Conservation (phyloP, 2,329 filamentous ascomycete genomes). For the Colletotrichum sp. region DNA sequence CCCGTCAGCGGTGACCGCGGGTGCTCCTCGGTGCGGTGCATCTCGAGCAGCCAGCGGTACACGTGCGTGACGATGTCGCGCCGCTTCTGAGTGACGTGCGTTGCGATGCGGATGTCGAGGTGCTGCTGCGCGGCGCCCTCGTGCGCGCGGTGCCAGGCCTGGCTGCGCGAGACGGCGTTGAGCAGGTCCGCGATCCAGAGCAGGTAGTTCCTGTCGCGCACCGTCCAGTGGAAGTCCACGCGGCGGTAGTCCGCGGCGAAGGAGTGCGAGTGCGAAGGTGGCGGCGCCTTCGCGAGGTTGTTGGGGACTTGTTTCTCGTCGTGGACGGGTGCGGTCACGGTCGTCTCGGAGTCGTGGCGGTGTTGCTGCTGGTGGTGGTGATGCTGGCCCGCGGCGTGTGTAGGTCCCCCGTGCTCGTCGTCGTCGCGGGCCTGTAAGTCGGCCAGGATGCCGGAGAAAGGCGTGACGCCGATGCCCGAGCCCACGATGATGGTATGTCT, state of each 20-base stretch:
- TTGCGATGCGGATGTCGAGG: slow-evolving; percentile 60
- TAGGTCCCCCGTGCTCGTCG: slow-evolving; percentile 34
- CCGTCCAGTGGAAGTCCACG: slow-evolving; percentile 66
- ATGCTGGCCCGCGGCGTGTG: slow-evolving; percentile 6
- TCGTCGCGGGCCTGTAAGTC: slow-evolving; percentile 56
- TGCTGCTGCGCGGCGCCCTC: slow-evolving; percentile 32
- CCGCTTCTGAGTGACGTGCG: slow-evolving; percentile 61
- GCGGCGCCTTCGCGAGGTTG: slow-evolving; percentile 13
- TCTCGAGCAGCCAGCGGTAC: slow-evolving; percentile 62
- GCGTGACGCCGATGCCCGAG: slow-evolving; percentile 62
- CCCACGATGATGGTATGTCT: slow-evolving; percentile 61
- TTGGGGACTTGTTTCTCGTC: neutral
- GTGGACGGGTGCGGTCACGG: neutral
- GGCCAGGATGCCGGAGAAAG: slow-evolving; percentile 61
- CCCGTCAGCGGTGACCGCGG: slow-evolving; percentile 60
- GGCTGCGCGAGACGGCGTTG: slow-evolving; percentile 49
- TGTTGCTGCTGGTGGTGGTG: slow-evolving; percentile 17
- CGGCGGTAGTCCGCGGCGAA: slow-evolving; percentile 49
- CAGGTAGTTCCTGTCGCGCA: slow-evolving; percentile 60
- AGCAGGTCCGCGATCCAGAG: slow-evolving; percentile 63
- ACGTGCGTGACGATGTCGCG: slow-evolving; percentile 59
- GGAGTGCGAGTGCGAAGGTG: slow-evolving; percentile 22
- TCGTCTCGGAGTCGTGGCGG: slow-evolving; percentile 22
- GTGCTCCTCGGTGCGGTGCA: slow-evolving; percentile 55
- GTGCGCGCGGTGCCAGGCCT: slow-evolving; percentile 42